phyloP scores from a whole-genome alignment of 192 early-diverging fungal genomes.

The Lunasporangiospora selenospora region DNA sequence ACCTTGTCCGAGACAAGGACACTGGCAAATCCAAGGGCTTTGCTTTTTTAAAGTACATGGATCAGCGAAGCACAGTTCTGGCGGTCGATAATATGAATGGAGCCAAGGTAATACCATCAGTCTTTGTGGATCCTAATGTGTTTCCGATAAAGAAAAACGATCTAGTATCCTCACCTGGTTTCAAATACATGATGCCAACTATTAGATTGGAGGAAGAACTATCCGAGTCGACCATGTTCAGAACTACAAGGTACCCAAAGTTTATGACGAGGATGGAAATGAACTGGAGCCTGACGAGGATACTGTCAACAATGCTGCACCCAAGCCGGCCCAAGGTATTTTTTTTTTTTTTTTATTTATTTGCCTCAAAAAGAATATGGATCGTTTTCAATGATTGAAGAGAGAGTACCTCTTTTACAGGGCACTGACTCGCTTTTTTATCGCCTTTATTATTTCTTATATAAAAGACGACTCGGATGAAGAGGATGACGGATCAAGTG shows the following conservation, averaged over 20 bases:
- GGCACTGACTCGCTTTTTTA: neutral
- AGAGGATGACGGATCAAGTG: slow-evolving; percentile 32
- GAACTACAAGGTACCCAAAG: slow-evolving; percentile 68
- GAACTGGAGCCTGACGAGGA: slow-evolving; percentile 50
- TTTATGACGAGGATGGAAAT: slow-evolving; percentile 55
- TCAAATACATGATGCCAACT: too few species aligned
- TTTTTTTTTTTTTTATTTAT: neutral
- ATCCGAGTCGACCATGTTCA: slow-evolving; percentile 81
- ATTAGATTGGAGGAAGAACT: slow-evolving; percentile 56
- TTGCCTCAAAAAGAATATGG: slow-evolving; percentile 49
- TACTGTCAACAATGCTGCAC: slow-evolving; percentile 35
- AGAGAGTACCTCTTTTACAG: neutral
- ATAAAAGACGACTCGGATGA: slow-evolving; percentile 11
- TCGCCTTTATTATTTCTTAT: neutral
- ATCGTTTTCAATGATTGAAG: slow-evolving; percentile 57
- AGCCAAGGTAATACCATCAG: slow-evolving; percentile 58
- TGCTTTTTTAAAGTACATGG: slow-evolving; percentile 90
- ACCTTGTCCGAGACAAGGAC: slow-evolving; percentile 85
- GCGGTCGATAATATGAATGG: slow-evolving; percentile 98
- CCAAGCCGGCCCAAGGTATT: slow-evolving; percentile 40
- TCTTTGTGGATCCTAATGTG: too few species aligned
- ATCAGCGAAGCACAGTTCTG: slow-evolving; percentile 88
- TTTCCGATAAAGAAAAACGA: too few species aligned
- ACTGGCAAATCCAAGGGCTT: slow-evolving; percentile 89
- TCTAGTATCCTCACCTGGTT: neutral